phyloP scores from a whole-genome alignment of 495 filamentous ascomycete species.

The Penicillium atrosanguineum region DNA sequence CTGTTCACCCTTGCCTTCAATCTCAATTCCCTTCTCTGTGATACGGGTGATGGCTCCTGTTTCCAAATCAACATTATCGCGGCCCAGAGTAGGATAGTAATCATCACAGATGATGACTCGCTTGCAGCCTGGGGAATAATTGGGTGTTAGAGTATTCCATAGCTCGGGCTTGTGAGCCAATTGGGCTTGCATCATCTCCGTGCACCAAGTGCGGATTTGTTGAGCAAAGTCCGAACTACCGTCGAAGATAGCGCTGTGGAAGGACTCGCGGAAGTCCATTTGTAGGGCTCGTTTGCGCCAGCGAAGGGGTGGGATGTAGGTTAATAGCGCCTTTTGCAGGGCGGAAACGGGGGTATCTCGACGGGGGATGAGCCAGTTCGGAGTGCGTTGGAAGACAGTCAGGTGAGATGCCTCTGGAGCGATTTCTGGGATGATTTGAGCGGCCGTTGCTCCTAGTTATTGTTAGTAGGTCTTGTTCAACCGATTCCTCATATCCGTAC shows the following conservation, averaged over 20 bases:
- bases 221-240: conserved; percentile 30
- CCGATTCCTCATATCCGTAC: conserved; percentile 33
- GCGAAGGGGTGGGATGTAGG: conserved; percentile 44
- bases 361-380: conserved; percentile 63
- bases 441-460: conserved; percentile 61
- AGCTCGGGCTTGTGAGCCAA: conserved; percentile 42
- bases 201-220: conserved; percentile 27
- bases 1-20: conserved; percentile 33
- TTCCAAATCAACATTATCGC: conserved; percentile 47
- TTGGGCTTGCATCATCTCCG: conserved; percentile 29
- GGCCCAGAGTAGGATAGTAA: conserved; percentile 48
- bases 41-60: conserved; percentile 43
- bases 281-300: conserved; percentile 44
- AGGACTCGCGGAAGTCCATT: conserved; percentile 49
- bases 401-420: conserved; percentile 54
- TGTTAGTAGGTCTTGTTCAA: conserved; percentile 17
- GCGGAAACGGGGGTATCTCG: conserved; percentile 39
- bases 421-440: conserved; percentile 68
- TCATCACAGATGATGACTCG: conserved; percentile 55
- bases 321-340: conserved; percentile 33
- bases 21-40: conserved; percentile 41
- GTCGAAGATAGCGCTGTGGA: conserved; percentile 39
- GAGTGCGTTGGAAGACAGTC: conserved; percentile 65
- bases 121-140: conserved; percentile 55
- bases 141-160: conserved; percentile 48